A percentile compares a stretch with the other conserved stretches of the same genome.
Conservation (phyloP, 139 green algal genomes). For the Zygnema circumcarinatum region DNA sequence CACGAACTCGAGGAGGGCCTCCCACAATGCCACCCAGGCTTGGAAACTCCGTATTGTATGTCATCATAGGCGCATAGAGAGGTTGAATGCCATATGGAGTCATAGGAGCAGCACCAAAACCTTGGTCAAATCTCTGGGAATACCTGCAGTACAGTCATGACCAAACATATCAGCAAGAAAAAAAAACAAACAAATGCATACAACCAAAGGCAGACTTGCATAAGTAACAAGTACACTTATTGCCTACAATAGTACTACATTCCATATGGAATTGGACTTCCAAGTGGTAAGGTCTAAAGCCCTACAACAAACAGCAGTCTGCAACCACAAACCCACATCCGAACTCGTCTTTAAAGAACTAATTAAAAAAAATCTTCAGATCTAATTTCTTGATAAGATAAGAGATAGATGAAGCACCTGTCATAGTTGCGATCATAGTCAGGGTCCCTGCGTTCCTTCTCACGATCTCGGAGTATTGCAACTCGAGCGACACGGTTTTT, state of each 20-base stretch:
- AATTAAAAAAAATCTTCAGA: too few species aligned
- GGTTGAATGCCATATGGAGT: constrained; percentile 38
- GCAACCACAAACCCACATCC: too few species aligned
- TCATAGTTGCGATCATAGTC: constrained; percentile 58
- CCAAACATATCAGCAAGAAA: too few species aligned
- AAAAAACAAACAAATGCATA: constrained; percentile 21
- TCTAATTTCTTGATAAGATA: too few species aligned
- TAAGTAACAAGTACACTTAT: too few species aligned
- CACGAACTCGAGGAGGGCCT: neutral
- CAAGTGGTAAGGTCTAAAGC: too few species aligned
- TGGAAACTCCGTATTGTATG: constrained; percentile 48
- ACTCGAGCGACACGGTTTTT: constrained; percentile 42
- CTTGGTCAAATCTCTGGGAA: constrained; percentile 51
- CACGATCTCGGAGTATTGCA: constrained; percentile 53
- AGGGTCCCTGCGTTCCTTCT: constrained; percentile 53
- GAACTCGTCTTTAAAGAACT: too few species aligned
- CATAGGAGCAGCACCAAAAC: constrained; percentile 33
- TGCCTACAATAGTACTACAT: too few species aligned
- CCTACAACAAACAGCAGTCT: too few species aligned
- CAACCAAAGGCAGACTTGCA: constrained; percentile 24
- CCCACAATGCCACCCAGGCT: neutral
- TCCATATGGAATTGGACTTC: too few species aligned
- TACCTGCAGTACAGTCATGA: constrained; percentile 8
- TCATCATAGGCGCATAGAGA: constrained; percentile 46
- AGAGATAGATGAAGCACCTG: too few species aligned